Conservation (phyloP, 345 rosid genomes). For the Eucalyptus camaldulensis region DNA sequence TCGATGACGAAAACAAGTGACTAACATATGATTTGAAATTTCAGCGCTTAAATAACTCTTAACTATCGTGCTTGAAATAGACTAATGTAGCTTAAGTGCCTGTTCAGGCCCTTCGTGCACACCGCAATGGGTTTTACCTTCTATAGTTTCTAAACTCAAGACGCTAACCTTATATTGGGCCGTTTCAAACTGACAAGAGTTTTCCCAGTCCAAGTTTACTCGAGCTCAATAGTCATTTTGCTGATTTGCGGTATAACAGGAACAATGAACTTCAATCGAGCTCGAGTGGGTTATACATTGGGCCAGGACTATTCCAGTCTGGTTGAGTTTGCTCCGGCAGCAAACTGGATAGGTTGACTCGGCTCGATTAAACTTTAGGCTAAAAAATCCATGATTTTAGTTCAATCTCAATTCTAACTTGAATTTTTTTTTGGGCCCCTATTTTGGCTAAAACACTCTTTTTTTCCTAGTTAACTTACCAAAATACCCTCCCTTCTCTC, state of each 20-base stretch:
- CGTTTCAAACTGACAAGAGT: neutral
- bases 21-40: neutral
- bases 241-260: neutral
- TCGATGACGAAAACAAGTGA: neutral
- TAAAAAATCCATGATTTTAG: neutral
- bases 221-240: neutral
- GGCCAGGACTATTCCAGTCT: neutral
- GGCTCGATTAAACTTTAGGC: neutral
- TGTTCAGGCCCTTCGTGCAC: neutral
- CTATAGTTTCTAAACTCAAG: neutral
- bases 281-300: neutral
- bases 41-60: neutral
- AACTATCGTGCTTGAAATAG: neutral
- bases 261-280: neutral
- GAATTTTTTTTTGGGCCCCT: neutral
- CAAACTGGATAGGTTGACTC: neutral
- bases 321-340: neutral
- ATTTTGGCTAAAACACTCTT: no score
- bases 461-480: no score
- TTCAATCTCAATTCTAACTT: neutral
- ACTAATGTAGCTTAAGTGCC: neutral
- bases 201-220: neutral
- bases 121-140: neutral
- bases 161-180: neutral
- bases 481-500: no score